These are phyloP conservation scores for Blastocystis sp. DNA, from an alignment of 352 stramenopile species.

Conservation along the genomic window DNA sequence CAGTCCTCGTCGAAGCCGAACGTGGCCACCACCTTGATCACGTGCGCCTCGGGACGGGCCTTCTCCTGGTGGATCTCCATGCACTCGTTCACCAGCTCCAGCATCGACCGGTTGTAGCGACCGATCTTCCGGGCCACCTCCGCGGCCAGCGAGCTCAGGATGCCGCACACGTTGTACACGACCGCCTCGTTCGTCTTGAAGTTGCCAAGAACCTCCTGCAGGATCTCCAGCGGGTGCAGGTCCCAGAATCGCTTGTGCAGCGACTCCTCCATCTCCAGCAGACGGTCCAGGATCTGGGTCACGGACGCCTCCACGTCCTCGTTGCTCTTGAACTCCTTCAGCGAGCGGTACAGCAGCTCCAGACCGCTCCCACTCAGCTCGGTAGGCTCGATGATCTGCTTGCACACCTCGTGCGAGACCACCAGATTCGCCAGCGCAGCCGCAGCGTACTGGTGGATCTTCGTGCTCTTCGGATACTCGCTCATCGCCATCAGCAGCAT, in stretches of 20 bases:
- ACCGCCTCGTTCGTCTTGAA: not conserved
- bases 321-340: conserved; percentile 30
- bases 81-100: conserved; percentile 30
- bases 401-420: conserved; percentile 4
- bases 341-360: conserved; percentile 2
- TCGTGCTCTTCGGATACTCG: conserved; percentile 9
- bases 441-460: not conserved
- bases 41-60: not conserved
- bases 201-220: conserved; percentile 35
- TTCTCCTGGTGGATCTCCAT: conserved; percentile 16
- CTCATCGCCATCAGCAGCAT: conserved; percentile 53
- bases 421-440: conserved; percentile 7
- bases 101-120: not conserved
- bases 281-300: not conserved
- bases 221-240: not conserved
- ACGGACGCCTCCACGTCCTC: conserved; percentile 1
- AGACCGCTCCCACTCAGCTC: not conserved
- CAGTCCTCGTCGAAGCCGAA: conserved; percentile 9
- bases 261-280: not conserved
- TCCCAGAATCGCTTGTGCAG: conserved; percentile 1
- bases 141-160: conserved; percentile 11
- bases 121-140: conserved; percentile 28
- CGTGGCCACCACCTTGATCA: not conserved
- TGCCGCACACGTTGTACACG: conserved; percentile 48
- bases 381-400: not conserved